Conservation (phyloP, 768 basidiomycete species). For the Sporobolomyces roseus region DNA sequence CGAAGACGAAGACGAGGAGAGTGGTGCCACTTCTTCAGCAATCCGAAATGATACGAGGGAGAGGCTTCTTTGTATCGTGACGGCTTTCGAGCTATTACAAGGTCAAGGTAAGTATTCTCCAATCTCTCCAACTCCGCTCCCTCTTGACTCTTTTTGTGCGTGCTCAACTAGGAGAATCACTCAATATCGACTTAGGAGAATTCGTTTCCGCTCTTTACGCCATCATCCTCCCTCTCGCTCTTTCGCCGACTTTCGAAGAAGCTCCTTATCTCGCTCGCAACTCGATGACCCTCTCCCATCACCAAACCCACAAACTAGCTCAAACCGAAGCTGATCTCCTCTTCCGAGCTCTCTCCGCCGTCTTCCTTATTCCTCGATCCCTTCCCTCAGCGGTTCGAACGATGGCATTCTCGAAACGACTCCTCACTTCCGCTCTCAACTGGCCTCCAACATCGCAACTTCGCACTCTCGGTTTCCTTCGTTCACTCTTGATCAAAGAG, state of each 20-base stretch:
- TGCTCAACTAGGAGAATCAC: conserved; percentile 74
- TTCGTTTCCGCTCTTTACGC: conserved; percentile 80
- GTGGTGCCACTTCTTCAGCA: conserved; percentile 38
- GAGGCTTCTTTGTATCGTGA: conserved; percentile 75
- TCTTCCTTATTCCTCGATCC: conserved; percentile 69
- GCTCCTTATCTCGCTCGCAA: conserved; percentile 49
- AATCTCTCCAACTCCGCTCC: not conserved
- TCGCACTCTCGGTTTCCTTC: conserved; percentile 70
- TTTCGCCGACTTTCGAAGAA: conserved; percentile 64
- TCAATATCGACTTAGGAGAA: conserved; percentile 89
- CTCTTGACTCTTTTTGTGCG: not conserved
- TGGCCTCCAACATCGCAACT: conserved; percentile 68
- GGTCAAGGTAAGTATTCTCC: conserved; percentile 70
- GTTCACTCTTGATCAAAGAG: conserved; percentile 68
- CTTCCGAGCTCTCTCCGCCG: conserved; percentile 75
- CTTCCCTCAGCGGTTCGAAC: conserved; percentile 63
- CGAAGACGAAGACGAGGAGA: conserved; percentile 21
- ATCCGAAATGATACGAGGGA: conserved; percentile 44
- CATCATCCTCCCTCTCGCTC: conserved; percentile 69
- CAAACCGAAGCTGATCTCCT: conserved; percentile 58
- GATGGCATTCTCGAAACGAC: conserved; percentile 90
- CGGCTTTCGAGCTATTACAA: conserved; percentile 93
- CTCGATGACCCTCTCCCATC: conserved; percentile 37
- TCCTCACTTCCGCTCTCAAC: conserved; percentile 71
- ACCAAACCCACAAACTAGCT: conserved; percentile 37